Evolutionary conservation across 306 rosid genomes (phyloP).

Genomic region (Ochetophila trinervis): DNA sequence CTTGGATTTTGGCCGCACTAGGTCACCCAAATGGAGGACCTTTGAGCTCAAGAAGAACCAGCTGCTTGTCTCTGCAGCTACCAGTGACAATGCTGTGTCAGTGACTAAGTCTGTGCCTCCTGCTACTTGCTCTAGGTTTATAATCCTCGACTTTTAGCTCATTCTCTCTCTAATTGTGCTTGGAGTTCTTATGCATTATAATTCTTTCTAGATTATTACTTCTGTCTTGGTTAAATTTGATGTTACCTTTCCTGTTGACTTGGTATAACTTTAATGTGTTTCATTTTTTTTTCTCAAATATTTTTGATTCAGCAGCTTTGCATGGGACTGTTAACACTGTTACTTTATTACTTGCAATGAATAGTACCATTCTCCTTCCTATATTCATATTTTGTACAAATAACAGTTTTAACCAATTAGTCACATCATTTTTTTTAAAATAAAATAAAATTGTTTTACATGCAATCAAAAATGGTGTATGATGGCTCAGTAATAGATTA

Average conservation of each 20-base stretch:
- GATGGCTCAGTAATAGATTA: neutral
- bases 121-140: conserved; percentile 31
- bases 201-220: neutral
- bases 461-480: neutral
- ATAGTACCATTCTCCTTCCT: neutral
- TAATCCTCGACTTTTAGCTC: neutral
- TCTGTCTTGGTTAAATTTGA: neutral
- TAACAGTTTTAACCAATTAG: neutral
- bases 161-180: neutral
- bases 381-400: neutral
- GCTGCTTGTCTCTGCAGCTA: conserved; percentile 25
- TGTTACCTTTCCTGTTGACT: neutral
- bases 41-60: conserved; percentile 14
- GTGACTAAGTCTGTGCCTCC: conserved; percentile 24
- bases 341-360: neutral
- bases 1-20: conserved; percentile 4
- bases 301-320: conserved; percentile 4
- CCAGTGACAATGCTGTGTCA: conserved; percentile 29
- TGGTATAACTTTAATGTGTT: neutral
- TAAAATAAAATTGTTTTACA: too few relatives aligned
- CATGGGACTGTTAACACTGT: conserved; percentile 15
- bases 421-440: too few relatives aligned
- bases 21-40: conserved; percentile 19
- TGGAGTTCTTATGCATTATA: neutral
- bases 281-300: neutral